Conservation (phyloP, 1,284 basidiomycete species). For the Irpex sp. region DNA sequence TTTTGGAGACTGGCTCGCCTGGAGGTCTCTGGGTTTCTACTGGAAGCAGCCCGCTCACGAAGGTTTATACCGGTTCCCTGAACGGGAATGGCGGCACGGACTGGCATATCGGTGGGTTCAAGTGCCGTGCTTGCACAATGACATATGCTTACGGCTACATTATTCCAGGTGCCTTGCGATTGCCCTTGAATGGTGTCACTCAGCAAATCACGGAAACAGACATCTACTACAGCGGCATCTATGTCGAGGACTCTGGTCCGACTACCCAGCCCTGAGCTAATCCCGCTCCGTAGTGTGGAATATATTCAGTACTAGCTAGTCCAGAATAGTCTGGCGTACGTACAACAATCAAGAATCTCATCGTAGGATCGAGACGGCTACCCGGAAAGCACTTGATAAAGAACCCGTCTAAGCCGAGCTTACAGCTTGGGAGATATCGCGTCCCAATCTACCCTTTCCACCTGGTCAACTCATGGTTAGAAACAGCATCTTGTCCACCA, state of each 20-base stretch:
- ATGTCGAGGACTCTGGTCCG: conserved; percentile 23
- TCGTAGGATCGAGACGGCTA: neutral
- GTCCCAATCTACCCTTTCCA: conserved; percentile 70
- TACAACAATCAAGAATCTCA: neutral
- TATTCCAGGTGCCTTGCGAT: conserved; percentile 19
- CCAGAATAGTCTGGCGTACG: neutral
- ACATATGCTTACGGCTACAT: neutral
- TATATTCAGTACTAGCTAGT: neutral
- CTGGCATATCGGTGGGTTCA: conserved; percentile 22
- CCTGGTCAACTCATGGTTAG: conserved; percentile 27
- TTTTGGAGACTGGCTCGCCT: conserved; percentile 22
- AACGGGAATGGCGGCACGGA: conserved; percentile 25
- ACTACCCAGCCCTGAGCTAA: conserved; percentile 15
- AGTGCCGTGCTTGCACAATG: neutral
- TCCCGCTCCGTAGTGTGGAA: too few relatives aligned
- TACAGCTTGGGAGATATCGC: conserved; percentile 42
- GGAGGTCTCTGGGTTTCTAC: conserved; percentile 28
- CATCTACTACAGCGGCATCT: conserved; percentile 24
- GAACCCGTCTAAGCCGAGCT: neutral
- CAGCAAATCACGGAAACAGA: conserved; percentile 26
- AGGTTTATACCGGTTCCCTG: conserved; percentile 24
- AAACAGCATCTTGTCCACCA: neutral
- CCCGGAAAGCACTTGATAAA: neutral
- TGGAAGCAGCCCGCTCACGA: conserved; percentile 19
- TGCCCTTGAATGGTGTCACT: conserved; percentile 20